phyloP scores from a whole-genome alignment of 371 early-diverging fungal species.

The Entomophthora muscae region DNA sequence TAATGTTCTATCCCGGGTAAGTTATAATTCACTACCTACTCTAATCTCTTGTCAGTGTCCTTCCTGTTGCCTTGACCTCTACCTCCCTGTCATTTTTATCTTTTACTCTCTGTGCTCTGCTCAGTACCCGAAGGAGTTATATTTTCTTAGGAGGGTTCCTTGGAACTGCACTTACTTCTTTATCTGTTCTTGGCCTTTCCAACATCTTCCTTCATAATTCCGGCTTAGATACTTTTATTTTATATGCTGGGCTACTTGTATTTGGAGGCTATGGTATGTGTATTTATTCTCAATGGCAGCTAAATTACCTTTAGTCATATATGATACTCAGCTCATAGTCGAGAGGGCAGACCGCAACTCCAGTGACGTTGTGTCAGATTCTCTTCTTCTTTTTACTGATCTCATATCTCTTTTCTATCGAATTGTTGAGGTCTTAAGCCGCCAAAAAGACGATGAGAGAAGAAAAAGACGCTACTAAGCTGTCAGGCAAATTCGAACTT shows the following conservation, averaged over 20 bases:
- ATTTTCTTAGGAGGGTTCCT: conserved; percentile 20
- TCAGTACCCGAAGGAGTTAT: conserved; percentile 13
- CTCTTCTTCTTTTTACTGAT: conserved; percentile 22
- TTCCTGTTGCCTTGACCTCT: conserved; percentile 11
- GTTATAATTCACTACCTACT: neutral
- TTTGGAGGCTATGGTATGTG: conserved; percentile 17
- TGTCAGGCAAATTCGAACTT: no score
- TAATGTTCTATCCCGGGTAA: conserved; percentile 7
- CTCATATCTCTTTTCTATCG: conserved; percentile 22
- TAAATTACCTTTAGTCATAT: no score
- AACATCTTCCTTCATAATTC: conserved; percentile 18
- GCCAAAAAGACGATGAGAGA: conserved; percentile 8
- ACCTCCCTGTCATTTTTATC: conserved; percentile 19
- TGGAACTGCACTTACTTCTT: conserved; percentile 12
- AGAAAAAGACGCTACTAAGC: conserved; percentile 1
- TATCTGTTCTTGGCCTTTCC: conserved; percentile 14
- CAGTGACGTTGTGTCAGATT: conserved; percentile 16
- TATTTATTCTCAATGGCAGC: no score
- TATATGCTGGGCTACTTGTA: conserved; percentile 21
- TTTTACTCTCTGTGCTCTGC: conserved; percentile 18
- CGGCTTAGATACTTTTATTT: conserved; percentile 15
- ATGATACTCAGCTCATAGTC: conserved; percentile 28
- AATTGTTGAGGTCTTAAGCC: conserved; percentile 16
- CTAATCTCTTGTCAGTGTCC: conserved; percentile 3
- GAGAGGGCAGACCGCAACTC: conserved; percentile 15